Evolutionary conservation across 768 basidiomycete genomes (phyloP), one percentile per base, ranked within the genome.

Genomic region (Dentipellis sp.): DNA sequence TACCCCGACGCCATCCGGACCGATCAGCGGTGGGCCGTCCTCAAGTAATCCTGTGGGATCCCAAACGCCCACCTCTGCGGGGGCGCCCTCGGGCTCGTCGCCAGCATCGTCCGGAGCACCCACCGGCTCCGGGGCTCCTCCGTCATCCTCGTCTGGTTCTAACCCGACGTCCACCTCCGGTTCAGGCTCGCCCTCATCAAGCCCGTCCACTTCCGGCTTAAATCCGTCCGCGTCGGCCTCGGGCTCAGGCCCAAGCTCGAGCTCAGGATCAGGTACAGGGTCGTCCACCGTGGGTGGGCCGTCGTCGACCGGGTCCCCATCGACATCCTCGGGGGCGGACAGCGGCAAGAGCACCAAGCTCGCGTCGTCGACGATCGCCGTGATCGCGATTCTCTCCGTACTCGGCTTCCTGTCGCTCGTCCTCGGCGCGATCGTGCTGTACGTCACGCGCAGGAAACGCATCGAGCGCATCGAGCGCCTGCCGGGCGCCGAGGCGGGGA

Each of bases 371-470:
- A 50, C 36, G 14, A 50, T 56, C 37, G 36, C 39, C 10, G 53
- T 46, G 22, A 53, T 56, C 52, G 17, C 35, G 22, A 35, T 57
- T 16, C 23, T 54, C 21, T 46, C 56, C 22, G 16, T 55, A 1
- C 48, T 63, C 11, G 52, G 52, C 42, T 38, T 59, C n/a, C 57
- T 63, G 34, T 29, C 39, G 6, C 58, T 65, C 17, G 40, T 59
- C 22, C 52, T 45, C n/a, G 59, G 58, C n/a, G 64, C 50, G 10
- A 38, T 64, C 52, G 23, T 59, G 19, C 40, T 64, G 36, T 54
- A 49, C 34, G 21, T 34, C n/a, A 52, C 29, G 23, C 35, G 60
- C 53, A n/a, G 55, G 23, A 55, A 61, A 40, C 58, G 56, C 47
- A 58, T 56, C 16, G n/a, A 38, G 3, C 37, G 53, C 17, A 14